Conservation (phyloP, 805 yeast species). For the Clavispora carvajalis region DNA sequence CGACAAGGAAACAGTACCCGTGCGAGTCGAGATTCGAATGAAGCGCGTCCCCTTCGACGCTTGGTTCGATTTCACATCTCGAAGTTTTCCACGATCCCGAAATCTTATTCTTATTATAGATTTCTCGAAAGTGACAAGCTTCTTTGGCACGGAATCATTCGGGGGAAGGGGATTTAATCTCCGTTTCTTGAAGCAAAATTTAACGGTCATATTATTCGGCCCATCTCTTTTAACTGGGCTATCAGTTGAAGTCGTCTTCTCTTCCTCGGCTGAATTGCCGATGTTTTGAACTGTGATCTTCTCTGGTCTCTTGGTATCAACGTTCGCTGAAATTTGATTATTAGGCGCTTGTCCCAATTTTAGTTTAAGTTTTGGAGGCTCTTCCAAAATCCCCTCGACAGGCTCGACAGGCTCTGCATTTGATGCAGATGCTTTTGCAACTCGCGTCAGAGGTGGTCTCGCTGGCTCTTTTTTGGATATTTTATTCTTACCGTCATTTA, state of each 20-base stretch:
- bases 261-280: not conserved
- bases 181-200: constrained; percentile 10
- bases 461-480: constrained; percentile 2
- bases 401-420: not conserved
- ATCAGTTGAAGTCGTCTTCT: not conserved
- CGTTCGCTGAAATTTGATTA: not conserved
- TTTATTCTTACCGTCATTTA: not conserved
- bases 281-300: not conserved
- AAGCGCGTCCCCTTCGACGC: not conserved
- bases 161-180: constrained; percentile 7
- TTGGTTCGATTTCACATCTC: not conserved
- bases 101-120: not conserved
- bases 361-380: not conserved
- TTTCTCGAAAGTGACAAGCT: not conserved
- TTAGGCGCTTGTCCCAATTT: not conserved
- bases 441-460: not conserved
- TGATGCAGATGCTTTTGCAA: not conserved
- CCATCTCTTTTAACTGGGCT: constrained; percentile 7
- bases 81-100: not conserved
- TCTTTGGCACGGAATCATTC: not conserved
- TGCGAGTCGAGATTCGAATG: not conserved
- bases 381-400: not conserved
- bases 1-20: constrained; percentile 28
- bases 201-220: constrained; percentile 4
- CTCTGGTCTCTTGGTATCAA: not conserved